phyloP scores from a whole-genome alignment of 1,284 basidiomycete species.

The Butyriboletus appendiculatus region DNA sequence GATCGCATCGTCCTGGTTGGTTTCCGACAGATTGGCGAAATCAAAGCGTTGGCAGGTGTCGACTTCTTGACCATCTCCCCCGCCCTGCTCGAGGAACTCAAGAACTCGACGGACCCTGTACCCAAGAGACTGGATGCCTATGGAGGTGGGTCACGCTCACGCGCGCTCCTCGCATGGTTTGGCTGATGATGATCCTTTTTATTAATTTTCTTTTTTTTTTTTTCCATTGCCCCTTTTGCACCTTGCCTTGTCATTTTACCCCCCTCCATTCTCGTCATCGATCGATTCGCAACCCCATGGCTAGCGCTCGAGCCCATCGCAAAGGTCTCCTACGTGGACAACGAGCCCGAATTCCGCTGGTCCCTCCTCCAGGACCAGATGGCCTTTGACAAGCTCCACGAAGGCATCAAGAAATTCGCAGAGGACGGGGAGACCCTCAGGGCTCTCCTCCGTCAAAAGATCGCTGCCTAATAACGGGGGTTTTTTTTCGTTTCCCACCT shows the following conservation, averaged over 20 bases:
- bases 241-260: too few species aligned
- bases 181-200: background rate
- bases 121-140: constrained; percentile 83
- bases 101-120: constrained; percentile 76
- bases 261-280: too few species aligned
- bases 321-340: constrained; percentile 88
- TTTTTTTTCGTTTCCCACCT: too few species aligned
- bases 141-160: constrained; percentile 44
- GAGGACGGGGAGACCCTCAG: constrained; percentile 94
- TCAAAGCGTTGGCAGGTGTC: constrained; percentile 92
- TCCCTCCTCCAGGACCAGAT: constrained; percentile 87
- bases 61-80: constrained; percentile 98
- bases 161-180: background rate
- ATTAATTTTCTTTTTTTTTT: background rate
- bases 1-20: constrained; percentile 27
- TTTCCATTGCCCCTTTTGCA: background rate
- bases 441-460: constrained; percentile 78
- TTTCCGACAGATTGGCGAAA: constrained; percentile 75
- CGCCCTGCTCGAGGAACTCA: constrained; percentile 88
- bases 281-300: too few species aligned
- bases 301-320: constrained; percentile 53
- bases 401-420: constrained; percentile 97
- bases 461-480: constrained; percentile 48
- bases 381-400: constrained; percentile 96
- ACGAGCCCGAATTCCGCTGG: constrained; percentile 97